Conservation (phyloP, 306 rosid genomes). For the Corylus avellana region DNA sequence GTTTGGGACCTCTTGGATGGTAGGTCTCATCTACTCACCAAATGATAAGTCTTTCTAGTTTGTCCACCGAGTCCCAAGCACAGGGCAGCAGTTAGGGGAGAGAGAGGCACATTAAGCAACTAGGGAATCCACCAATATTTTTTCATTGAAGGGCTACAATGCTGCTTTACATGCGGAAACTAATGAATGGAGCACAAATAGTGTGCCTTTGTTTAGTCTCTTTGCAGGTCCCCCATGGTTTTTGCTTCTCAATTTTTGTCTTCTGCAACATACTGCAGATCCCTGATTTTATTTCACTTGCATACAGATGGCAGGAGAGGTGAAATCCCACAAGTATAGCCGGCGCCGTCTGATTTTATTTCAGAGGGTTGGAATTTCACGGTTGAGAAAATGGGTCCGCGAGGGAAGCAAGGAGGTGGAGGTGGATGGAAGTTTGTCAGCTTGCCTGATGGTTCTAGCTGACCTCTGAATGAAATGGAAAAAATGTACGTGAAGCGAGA, state of each 20-base stretch:
- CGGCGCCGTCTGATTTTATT: slow-evolving; percentile 72
- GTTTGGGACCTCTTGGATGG: neutral
- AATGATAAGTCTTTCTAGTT: no score
- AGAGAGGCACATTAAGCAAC: neutral
- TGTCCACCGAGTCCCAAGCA: no score
- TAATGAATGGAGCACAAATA: no score
- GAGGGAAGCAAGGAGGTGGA: slow-evolving; percentile 78
- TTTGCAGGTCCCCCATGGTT: neutral
- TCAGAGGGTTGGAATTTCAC: slow-evolving; percentile 78
- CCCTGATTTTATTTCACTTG: slow-evolving; percentile 30
- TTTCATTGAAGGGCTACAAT: neutral
- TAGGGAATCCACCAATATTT: neutral
- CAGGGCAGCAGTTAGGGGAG: neutral
- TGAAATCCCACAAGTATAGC: slow-evolving; percentile 76
- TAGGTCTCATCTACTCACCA: neutral
- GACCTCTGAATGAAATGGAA: slow-evolving; percentile 84
- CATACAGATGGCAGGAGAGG: slow-evolving; percentile 79
- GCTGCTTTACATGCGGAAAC: neutral
- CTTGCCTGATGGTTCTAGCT: slow-evolving; percentile 82
- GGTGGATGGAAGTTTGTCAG: slow-evolving; percentile 94
- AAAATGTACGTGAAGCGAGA: slow-evolving; percentile 84
- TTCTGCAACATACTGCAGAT: slow-evolving; percentile 2
- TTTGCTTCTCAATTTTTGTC: neutral
- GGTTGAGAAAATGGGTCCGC: slow-evolving; percentile 77
- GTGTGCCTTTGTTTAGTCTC: neutral